phyloP scores from a whole-genome alignment of 2,329 filamentous ascomycete genomes.

The Hypoxylon sp. region DNA sequence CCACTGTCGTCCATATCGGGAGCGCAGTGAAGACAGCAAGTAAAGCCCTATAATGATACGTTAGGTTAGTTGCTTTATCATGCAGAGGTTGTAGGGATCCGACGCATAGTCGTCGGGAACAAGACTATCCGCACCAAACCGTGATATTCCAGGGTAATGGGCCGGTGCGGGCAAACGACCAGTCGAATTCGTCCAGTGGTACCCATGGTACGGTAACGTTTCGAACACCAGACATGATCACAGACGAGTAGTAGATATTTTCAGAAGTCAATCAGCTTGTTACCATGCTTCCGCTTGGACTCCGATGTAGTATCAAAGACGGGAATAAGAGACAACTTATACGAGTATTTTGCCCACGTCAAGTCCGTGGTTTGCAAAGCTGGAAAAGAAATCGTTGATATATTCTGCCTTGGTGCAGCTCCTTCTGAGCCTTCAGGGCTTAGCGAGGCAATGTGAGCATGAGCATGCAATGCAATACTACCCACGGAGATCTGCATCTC shows the following conservation, averaged over 20 bases:
- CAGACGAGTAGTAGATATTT: background rate
- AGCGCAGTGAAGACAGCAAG: slow-evolving; percentile 34
- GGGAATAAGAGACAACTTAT: background rate
- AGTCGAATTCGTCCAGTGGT: slow-evolving; percentile 36
- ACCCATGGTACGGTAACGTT: slow-evolving; percentile 36
- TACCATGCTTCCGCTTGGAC: background rate
- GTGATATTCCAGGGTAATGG: slow-evolving; percentile 34
- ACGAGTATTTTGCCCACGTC: background rate
- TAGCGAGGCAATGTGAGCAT: slow-evolving; percentile 3
- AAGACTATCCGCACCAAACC: slow-evolving; percentile 21
- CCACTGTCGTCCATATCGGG: slow-evolving; percentile 34
- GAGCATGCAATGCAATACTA: background rate
- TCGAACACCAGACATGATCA: slow-evolving; percentile 31
- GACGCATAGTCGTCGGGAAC: background rate
- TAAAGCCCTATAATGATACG: slow-evolving; percentile 19
- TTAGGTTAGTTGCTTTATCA: background rate
- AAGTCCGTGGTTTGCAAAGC: background rate
- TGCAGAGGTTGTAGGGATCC: background rate
- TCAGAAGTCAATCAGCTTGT: background rate
- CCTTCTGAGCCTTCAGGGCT: background rate
- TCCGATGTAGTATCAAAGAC: background rate
- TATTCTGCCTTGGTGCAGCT: background rate
- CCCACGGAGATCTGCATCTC: slow-evolving; percentile 8
- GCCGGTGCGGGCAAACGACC: slow-evolving; percentile 31
- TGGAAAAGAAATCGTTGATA: background rate